These are phyloP conservation scores for Chlorencoelia australis DNA, from an alignment of 2,329 filamentous ascomycete genomes.

Conservation along the genomic window DNA sequence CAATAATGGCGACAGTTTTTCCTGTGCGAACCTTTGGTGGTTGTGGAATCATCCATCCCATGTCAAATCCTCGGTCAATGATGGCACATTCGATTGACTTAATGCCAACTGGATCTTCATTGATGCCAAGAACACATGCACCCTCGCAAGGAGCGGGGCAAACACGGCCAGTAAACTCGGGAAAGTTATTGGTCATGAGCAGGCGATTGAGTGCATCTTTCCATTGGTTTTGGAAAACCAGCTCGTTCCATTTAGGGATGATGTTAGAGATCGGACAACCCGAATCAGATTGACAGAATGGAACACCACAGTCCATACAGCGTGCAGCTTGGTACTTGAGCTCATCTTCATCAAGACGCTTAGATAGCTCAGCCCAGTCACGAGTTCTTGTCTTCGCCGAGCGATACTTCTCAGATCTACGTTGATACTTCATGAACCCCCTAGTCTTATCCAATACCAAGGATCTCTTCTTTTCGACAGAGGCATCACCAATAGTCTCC, in stretches of 20 bases:
- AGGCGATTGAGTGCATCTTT: slow-evolving; percentile 83
- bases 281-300: slow-evolving; percentile 94
- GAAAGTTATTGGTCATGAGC: slow-evolving; percentile 97
- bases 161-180: slow-evolving; percentile 93
- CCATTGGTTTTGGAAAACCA: slow-evolving; percentile 72
- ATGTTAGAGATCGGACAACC: slow-evolving; percentile 96
- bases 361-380: slow-evolving; percentile 88
- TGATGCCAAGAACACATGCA: slow-evolving; percentile 91
- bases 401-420: slow-evolving; percentile 88
- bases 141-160: slow-evolving; percentile 95
- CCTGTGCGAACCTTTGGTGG: slow-evolving; percentile 73
- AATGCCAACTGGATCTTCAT: slow-evolving; percentile 93
- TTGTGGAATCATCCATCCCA: slow-evolving; percentile 90
- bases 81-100: slow-evolving; percentile 98
- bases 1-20: slow-evolving; percentile 81
- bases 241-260: slow-evolving; percentile 92
- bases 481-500: slow-evolving; percentile 75
- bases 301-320: slow-evolving; percentile 98
- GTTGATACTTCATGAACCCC: slow-evolving; percentile 95
- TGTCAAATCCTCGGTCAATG: slow-evolving; percentile 94
- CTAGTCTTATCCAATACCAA: slow-evolving; percentile 94
- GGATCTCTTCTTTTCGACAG: slow-evolving; percentile 80
- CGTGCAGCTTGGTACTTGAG: slow-evolving; percentile 93
- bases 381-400: slow-evolving; percentile 73
- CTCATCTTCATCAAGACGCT: slow-evolving; percentile 83